phyloP scores from a whole-genome alignment of 768 basidiomycete species.

The Inosperma sp. region DNA sequence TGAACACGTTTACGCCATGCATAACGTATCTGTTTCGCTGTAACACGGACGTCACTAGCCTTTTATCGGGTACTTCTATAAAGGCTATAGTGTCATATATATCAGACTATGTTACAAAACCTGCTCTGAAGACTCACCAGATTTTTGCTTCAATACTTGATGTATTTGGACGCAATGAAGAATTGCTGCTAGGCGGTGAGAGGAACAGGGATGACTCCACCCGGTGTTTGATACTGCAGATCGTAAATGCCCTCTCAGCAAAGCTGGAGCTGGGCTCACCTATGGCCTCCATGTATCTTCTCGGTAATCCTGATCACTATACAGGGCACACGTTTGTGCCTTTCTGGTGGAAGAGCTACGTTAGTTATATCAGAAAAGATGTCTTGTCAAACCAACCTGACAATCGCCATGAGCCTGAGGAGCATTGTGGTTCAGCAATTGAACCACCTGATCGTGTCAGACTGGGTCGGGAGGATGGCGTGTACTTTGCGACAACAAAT shows the following conservation, averaged over 20 bases:
- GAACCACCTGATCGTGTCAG: slow-evolving; percentile 16
- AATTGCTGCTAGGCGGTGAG: slow-evolving; percentile 7
- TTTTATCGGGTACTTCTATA: slow-evolving; percentile 32
- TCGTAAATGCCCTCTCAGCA: slow-evolving; percentile 27
- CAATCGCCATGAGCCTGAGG: background rate
- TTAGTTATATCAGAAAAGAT: slow-evolving; percentile 12
- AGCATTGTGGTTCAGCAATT: background rate
- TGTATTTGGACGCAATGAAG: slow-evolving; percentile 14
- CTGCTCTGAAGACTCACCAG: slow-evolving; percentile 27
- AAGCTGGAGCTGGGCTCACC: slow-evolving; percentile 30
- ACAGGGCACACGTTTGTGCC: slow-evolving; percentile 26
- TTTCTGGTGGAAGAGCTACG: slow-evolving; percentile 28
- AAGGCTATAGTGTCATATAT: slow-evolving; percentile 34
- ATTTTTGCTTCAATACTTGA: slow-evolving; percentile 18
- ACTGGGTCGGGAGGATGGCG: slow-evolving; percentile 15
- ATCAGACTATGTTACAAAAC: slow-evolving; percentile 29
- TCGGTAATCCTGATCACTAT: slow-evolving; percentile 30
- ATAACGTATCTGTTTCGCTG: slow-evolving; percentile 26
- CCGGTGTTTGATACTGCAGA: slow-evolving; percentile 19
- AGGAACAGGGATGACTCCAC: slow-evolving; percentile 4
- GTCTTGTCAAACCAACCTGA: background rate
- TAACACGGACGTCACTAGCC: slow-evolving; percentile 30
- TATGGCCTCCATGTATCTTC: slow-evolving; percentile 23
- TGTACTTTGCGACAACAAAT: slow-evolving; percentile 20
- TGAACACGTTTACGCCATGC: slow-evolving; percentile 27